Percentiles rank a stretch among this genome's conserved stretches.
Evolutionary conservation across 73 alveolate genomes (phyloP).

Genomic region (Paramecium tetraurelia): DNA sequence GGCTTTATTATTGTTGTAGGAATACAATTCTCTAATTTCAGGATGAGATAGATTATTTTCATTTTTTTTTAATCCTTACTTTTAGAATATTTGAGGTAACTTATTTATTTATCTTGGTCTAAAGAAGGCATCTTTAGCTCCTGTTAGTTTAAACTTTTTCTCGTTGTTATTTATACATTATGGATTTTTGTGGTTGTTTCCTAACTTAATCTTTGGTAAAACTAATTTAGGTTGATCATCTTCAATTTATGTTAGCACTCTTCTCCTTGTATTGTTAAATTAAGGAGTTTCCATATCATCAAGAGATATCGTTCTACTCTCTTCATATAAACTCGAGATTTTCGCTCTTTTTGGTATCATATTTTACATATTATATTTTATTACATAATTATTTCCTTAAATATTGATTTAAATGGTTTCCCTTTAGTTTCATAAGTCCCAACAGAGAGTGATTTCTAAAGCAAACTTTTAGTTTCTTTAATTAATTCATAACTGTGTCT

Average conservation of each 20-base stretch:
- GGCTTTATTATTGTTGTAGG: neutral
- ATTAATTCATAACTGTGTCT: neutral
- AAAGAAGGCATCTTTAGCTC: neutral
- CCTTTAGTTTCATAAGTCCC: neutral
- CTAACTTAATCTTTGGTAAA: constrained; percentile 17
- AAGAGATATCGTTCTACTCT: neutral
- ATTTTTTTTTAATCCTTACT: neutral
- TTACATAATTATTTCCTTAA: neutral
- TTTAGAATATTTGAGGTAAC: neutral
- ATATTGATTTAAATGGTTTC: neutral
- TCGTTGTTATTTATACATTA: neutral
- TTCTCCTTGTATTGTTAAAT: neutral
- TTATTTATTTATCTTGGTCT: neutral
- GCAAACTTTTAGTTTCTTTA: neutral
- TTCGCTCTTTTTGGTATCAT: neutral
- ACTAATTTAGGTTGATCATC: neutral
- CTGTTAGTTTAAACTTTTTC: neutral
- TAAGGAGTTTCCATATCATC: neutral
- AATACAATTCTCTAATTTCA: neutral
- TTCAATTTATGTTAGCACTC: neutral
- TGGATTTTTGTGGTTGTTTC: neutral
- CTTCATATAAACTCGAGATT: neutral
- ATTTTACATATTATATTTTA: neutral
- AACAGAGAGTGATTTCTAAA: neutral
- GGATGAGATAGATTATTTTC: neutral